Evolutionary conservation across 768 basidiomycete species (phyloP).

Genomic region (Brasilioporus rufonigricans): DNA sequence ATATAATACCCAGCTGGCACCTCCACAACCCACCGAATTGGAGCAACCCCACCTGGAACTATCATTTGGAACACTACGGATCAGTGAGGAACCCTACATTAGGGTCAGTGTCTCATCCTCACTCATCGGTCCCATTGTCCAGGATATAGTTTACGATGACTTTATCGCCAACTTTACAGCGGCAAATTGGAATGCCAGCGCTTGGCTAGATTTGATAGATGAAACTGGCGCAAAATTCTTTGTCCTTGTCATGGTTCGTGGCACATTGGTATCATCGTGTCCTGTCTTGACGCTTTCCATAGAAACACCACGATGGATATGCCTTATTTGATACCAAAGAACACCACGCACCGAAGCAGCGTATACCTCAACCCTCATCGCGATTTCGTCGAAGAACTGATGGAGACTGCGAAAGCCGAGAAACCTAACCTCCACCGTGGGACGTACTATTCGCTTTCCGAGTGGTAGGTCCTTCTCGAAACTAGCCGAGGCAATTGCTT

Average conservation of each 20-base stretch:
- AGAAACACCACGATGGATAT: conserved; percentile 67
- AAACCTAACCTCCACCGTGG: conserved; percentile 53
- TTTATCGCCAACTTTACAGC: conserved; percentile 56
- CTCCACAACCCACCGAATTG: conserved; percentile 36
- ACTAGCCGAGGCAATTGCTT: no score
- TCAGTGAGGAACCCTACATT: conserved; percentile 24
- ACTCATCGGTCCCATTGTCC: neutral
- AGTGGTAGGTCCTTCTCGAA: conserved; percentile 37
- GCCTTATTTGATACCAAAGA: conserved; percentile 53
- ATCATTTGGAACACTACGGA: conserved; percentile 52
- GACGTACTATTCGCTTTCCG: conserved; percentile 56
- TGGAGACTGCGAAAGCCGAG: conserved; percentile 47
- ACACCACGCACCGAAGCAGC: conserved; percentile 50
- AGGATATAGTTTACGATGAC: conserved; percentile 55
- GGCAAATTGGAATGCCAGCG: conserved; percentile 50
- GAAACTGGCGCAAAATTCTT: conserved; percentile 61
- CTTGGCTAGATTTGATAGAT: conserved; percentile 54
- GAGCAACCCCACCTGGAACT: conserved; percentile 42
- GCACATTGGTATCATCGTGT: neutral
- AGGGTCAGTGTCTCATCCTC: neutral
- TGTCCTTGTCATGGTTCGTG: conserved; percentile 49
- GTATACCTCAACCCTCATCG: conserved; percentile 48
- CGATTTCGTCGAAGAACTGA: conserved; percentile 50
- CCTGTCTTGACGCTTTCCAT: neutral
- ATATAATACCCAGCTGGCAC: conserved; percentile 35